phyloP scores from a whole-genome alignment of 2,329 filamentous ascomycete species.

The Exserohilum turcica region DNA sequence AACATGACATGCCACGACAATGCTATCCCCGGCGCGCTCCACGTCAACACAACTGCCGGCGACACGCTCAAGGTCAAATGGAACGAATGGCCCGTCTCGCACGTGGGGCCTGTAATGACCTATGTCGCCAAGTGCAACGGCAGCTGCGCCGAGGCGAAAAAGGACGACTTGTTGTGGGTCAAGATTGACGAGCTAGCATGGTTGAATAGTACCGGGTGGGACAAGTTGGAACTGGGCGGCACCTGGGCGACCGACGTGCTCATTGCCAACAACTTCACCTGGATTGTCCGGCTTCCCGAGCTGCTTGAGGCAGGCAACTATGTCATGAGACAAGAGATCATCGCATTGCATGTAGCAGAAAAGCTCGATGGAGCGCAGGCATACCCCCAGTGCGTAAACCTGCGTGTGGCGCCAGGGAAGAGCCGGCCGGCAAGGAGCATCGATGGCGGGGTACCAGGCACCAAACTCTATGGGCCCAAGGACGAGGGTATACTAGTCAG shows the following conservation, averaged over 20 bases:
- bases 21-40: conserved; percentile 56
- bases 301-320: conserved; percentile 53
- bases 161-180: conserved; percentile 32
- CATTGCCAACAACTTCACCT: conserved; percentile 53
- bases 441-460: conserved; percentile 52
- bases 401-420: conserved; percentile 49
- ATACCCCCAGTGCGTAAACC: conserved; percentile 59
- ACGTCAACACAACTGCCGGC: conserved; percentile 62
- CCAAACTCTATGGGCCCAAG: conserved; percentile 50
- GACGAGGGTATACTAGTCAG: conserved; percentile 50
- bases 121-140: conserved; percentile 40
- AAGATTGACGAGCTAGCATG: conserved; percentile 42
- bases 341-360: conserved; percentile 54
- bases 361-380: conserved; percentile 55
- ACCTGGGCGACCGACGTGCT: conserved; percentile 43
- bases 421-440: conserved; percentile 47
- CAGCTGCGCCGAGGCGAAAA: conserved; percentile 27
- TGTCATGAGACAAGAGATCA: conserved; percentile 59
- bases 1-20: conserved; percentile 64
- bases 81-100: conserved; percentile 51
- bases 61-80: conserved; percentile 58
- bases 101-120: conserved; percentile 42
- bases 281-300: conserved; percentile 52
- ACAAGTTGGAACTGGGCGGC: conserved; percentile 19
- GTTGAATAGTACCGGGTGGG: conserved; percentile 30